Base-by-base conservation (phyloP, 768 basidiomycete species). In the Piloderma croceum region DNA sequence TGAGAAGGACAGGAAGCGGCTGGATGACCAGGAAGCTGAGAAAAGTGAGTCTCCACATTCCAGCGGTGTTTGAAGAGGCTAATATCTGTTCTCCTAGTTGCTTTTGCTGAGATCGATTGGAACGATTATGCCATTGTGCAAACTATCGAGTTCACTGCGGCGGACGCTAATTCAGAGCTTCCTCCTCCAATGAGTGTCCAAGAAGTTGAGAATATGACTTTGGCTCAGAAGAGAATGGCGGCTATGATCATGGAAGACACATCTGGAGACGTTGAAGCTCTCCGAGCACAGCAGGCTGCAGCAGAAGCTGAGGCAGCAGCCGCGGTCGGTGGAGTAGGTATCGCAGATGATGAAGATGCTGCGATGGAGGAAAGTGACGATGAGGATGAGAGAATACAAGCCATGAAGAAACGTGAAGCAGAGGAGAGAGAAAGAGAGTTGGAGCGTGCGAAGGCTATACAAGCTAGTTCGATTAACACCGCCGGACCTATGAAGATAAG, bases 101-200 rank as follows among this genome's bases (percentile, higher is more conserved):
- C 93, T 4, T 93, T 96, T 56, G 90, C 91, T 32, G 90, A 93
- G 58, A 97, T 99, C 51, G 96, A 99, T 58, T 99, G 96, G 96
- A 91, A 99, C 55, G 96, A 98, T 58, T 98, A 96, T 65, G 90
- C 92, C 29, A 90, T 96, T 41, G 96, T 97, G 5, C 91, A 97
- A 58, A 96, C 92, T 15, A 92, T 96, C 52, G 96, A 99, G 57
- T 99, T 98, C 57, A 98, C 96, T 12, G 77, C 81, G 24, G 88
- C 86, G 6, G 96, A 99, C 58, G 81, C 89, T 41, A 80, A 81
- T 29, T 79, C 88, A 9, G 93, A 98, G 54, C 71, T 99, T 19
- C 96, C 94, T 9, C 82, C 89, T n/a, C 96, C 96, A 1, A 97
- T 96, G 84, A 92, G 79, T 50, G 79, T 96, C 13, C 82, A 90